A percentile compares a stretch with the other conserved stretches of the same genome.
These are phyloP conservation scores for Brassica incana DNA, from an alignment of 345 rosid species.

Conservation along the genomic window DNA sequence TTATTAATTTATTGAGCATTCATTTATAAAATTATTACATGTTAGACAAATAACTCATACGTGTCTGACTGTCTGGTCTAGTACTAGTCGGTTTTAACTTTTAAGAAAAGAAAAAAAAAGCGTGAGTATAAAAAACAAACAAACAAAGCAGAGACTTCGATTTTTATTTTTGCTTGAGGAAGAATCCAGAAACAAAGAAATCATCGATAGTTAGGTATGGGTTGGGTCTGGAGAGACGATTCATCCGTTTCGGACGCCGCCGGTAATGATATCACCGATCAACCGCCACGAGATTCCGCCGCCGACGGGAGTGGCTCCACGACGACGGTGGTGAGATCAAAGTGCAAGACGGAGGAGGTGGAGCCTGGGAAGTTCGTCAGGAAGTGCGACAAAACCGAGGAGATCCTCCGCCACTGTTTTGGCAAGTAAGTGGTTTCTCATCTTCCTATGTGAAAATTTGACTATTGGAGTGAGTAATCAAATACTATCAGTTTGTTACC, in stretches of 20 bases:
- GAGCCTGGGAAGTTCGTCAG: conserved; percentile 79
- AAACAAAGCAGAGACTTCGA: not conserved
- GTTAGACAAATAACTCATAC: not conserved
- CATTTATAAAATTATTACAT: no score
- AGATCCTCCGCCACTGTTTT: conserved; percentile 66
- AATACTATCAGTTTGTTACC: no score
- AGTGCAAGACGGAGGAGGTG: conserved; percentile 87
- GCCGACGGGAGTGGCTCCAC: conserved; percentile 56
- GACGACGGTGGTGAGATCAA: conserved; percentile 58
- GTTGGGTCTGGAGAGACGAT: conserved; percentile 66
- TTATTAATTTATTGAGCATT: no score
- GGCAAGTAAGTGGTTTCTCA: conserved; percentile 52
- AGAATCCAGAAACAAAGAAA: conserved; percentile 8
- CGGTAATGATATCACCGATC: conserved; percentile 16
- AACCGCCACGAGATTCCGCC: not conserved
- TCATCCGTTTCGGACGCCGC: conserved; percentile 28
- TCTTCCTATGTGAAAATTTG: no score
- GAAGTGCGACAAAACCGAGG: conserved; percentile 86
- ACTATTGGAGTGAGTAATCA: no score
- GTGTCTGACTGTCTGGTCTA: not conserved
- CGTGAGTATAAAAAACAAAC: not conserved
- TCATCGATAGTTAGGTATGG: conserved; percentile 44
- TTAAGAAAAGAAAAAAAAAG: not conserved
- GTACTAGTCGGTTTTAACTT: conserved; percentile 15
- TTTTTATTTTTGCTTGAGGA: not conserved